Conservation (phyloP, 441 rosid genomes). For the Pelargonium myrrhifolium region DNA sequence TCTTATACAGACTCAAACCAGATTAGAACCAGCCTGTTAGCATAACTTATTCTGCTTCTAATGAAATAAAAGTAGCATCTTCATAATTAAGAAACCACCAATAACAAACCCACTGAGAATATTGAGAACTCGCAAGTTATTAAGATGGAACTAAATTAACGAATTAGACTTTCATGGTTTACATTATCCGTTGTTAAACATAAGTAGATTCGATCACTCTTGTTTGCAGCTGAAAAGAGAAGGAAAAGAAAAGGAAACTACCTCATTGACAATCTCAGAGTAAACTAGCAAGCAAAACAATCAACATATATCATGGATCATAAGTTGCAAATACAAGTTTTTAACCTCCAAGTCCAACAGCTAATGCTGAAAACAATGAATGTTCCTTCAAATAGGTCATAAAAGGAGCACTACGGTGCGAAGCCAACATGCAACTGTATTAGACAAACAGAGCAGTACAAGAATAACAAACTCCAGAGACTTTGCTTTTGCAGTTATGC, state of each 20-base stretch:
- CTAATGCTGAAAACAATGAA: neutral
- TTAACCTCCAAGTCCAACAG: neutral
- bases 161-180: neutral
- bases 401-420: neutral
- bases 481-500: neutral
- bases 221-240: neutral
- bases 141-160: neutral
- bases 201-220: neutral
- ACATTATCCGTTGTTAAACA: neutral
- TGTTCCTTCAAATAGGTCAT: neutral
- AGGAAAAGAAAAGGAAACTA: neutral
- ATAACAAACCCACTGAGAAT: neutral
- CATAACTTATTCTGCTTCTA: slow-evolving; percentile 24
- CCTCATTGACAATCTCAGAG: neutral
- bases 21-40: slow-evolving; percentile 23
- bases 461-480: neutral
- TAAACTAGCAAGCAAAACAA: neutral
- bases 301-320: neutral
- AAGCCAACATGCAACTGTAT: neutral
- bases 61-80: slow-evolving; percentile 11
- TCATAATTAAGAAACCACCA: slow-evolving; percentile 5
- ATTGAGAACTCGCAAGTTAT: neutral
- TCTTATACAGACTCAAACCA: slow-evolving; percentile 27
- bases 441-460: neutral
- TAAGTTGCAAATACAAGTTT: neutral